Base-by-base conservation (phyloP, 2,329 filamentous ascomycete genomes). In the Penicillium sp. region DNA sequence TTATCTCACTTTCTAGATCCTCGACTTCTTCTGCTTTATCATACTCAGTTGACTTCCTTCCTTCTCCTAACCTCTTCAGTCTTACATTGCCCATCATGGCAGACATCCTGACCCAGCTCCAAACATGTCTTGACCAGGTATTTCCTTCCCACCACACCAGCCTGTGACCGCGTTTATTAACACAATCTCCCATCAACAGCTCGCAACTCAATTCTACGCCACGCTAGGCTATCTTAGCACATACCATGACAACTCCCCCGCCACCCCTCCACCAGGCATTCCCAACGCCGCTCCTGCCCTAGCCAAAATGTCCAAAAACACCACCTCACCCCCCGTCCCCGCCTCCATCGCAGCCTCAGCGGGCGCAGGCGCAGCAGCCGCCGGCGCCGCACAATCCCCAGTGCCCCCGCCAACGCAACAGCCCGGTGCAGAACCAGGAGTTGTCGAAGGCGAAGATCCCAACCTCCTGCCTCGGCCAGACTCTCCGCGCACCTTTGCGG, bases 191-290 rank as follows among this genome's bases (percentile, higher is more conserved):
- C 41, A 46, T 35, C 40, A 56, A 53, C 43, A 80, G 77, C 77
- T 82, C 35, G 77, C 78, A 67, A 81, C 78, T 50, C 80, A 82
- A 74, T 80, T 81, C 76, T 82, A 81, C 70, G 78, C 79, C 55
- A 81, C 79, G 35, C 71, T 82, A 56, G 76, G 77, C 70, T 82
- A 82, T 67, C 73, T 81, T 58, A 77, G 70, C 55, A 78, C 72
- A 57, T 80, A 79, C 70, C 78, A 77, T 69, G 79, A 77, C 69
- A 77, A 75, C 66, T 77, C 72, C 44, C 73, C 72, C 56, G 76
- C 73, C 33, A 75, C 60, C 13, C 69, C 66, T 36, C 75, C 73
- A 16, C 63, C 62, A 44, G 67, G 69, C 58, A 66, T 72, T 60
- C 69, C 67, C 47, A 62, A 69, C 60, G 70, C 71, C 56, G 74